Evolutionary conservation across 306 rosid species (phyloP).

Genomic region (Parietaria judaica): DNA sequence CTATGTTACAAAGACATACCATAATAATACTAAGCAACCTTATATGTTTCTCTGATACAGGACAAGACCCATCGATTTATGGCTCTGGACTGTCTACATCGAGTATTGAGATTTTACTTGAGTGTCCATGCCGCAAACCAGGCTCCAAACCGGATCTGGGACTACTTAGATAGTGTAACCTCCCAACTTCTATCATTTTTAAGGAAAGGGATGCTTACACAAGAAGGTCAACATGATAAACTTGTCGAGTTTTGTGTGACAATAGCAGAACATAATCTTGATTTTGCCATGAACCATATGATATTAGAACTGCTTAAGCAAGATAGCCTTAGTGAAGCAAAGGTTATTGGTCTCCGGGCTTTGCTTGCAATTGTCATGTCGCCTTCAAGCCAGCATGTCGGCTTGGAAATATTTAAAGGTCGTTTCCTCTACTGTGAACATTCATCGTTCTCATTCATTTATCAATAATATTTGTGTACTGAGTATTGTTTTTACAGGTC

Average conservation of each 20-base stretch:
- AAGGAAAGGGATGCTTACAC: slow-evolving; percentile 95
- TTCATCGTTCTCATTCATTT: slow-evolving; percentile 6
- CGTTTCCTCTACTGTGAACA: slow-evolving; percentile 7
- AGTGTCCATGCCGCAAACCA: slow-evolving; percentile 85
- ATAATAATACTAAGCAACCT: slow-evolving; percentile 25
- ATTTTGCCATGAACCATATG: slow-evolving; percentile 99
- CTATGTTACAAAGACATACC: slow-evolving; percentile 17
- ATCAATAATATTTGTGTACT: slow-evolving; percentile 13
- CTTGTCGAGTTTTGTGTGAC: slow-evolving; percentile 97
- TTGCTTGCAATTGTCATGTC: slow-evolving; percentile 89
- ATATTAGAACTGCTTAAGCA: slow-evolving; percentile 87
- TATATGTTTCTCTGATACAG: slow-evolving; percentile 51
- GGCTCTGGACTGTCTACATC: slow-evolving; percentile 99
- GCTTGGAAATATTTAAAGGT: slow-evolving; percentile 91
- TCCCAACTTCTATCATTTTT: slow-evolving; percentile 81
- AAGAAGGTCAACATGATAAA: slow-evolving; percentile 97
- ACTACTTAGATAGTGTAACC: slow-evolving; percentile 89
- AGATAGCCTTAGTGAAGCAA: slow-evolving; percentile 93
- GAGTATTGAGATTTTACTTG: slow-evolving; percentile 91
- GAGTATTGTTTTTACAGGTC: slow-evolving; percentile 56
- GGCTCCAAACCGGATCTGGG: slow-evolving; percentile 89
- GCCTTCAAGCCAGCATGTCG: slow-evolving; percentile 77
- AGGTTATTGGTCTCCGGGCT: slow-evolving; percentile 98
- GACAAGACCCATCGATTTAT: slow-evolving; percentile 96
- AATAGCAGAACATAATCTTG: slow-evolving; percentile 95